Conservation (phyloP, 176 grass and related monocot genomes). For the Zoysia japonica region DNA sequence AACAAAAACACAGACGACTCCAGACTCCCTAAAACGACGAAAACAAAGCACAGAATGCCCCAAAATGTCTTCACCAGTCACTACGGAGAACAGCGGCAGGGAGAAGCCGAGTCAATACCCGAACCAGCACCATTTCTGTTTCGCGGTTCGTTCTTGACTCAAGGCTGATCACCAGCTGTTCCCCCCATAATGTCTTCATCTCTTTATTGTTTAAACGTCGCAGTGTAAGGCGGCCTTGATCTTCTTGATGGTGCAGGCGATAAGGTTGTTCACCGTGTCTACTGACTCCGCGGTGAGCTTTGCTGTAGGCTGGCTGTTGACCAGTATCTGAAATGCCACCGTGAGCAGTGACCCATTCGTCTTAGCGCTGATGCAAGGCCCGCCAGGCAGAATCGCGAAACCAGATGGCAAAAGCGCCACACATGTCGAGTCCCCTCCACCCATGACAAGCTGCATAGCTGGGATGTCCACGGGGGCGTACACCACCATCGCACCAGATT, state of each 20-base stretch:
- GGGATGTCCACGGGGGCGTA: conserved; percentile 89
- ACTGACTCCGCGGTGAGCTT: conserved; percentile 82
- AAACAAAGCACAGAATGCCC: conserved; percentile 20
- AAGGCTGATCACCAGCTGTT: conserved; percentile 10
- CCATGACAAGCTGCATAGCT: conserved; percentile 84
- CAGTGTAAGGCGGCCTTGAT: conserved; percentile 68
- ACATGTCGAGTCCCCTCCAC: conserved; percentile 66
- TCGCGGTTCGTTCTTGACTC: conserved; percentile 99
- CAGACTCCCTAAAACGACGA: conserved; percentile 19
- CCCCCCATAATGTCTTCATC: neutral
- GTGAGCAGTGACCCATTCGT: conserved; percentile 65
- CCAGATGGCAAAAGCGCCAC: conserved; percentile 78
- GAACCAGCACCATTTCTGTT: conserved; percentile 87
- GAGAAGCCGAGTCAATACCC: conserved; percentile 84
- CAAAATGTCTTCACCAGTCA: conserved; percentile 5
- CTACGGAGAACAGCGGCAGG: conserved; percentile 26
- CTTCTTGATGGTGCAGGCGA: conserved; percentile 88
- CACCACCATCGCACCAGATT: conserved; percentile 80
- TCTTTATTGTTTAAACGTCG: conserved; percentile 29
- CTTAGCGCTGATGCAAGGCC: conserved; percentile 35
- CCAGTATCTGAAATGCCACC: conserved; percentile 94
- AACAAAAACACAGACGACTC: conserved; percentile 42
- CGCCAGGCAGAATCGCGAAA: conserved; percentile 69
- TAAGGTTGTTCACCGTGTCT: conserved; percentile 69
- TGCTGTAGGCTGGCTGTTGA: conserved; percentile 79